Evolutionary conservation across 768 basidiomycete species (phyloP), one percentile per base, ranked within the genome.

Genomic region (Leccinellum albellum): DNA sequence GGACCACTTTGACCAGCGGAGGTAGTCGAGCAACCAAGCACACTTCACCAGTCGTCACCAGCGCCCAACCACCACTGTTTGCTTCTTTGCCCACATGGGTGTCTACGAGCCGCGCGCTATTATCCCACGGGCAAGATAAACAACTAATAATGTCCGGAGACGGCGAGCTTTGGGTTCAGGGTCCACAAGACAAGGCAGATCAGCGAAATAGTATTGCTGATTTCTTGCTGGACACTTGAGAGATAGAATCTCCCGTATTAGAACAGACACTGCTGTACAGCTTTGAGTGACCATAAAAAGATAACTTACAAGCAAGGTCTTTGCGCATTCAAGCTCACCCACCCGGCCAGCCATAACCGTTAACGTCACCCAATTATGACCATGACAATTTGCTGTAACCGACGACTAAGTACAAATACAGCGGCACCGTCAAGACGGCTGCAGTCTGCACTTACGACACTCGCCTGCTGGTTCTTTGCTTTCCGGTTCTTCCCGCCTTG

Each of bases 1-100:
- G 81, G 55, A 82, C 84, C 3, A 81, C 77, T 7, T 69, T 86
- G 20, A 86, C 82, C 0, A 85, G 86, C 66, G 76, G 76, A 54
- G 80, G 80, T 59, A 80, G 76, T 61, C 79, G 82, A 6, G 72
- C 74, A 2, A 64, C 69, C 7, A 71, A 66, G 24, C 55, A 63
- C 26, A 40, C 37, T 3, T 13, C 35, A 28, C 62, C 61, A 1
- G 40, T 50, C 29, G 6, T 24, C 35, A 28, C 31, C 33, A 37
- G 37, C 21, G 55, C 32, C 33, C 57, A 49, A 62, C 52, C 17
- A 58, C 66, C 61, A 10, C 45, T 6, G 20, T 59, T 67, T 45
- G 53, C 57, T 35, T 59, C 64, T 10, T 52, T 67, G 50, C 64
- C 68, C 13, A 33, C 73, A 17, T 81, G 80, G 80, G 72, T 67